Evolutionary conservation across 495 filamentous ascomycete species (phyloP).

Genomic region (Annulohypoxylon nitens): DNA sequence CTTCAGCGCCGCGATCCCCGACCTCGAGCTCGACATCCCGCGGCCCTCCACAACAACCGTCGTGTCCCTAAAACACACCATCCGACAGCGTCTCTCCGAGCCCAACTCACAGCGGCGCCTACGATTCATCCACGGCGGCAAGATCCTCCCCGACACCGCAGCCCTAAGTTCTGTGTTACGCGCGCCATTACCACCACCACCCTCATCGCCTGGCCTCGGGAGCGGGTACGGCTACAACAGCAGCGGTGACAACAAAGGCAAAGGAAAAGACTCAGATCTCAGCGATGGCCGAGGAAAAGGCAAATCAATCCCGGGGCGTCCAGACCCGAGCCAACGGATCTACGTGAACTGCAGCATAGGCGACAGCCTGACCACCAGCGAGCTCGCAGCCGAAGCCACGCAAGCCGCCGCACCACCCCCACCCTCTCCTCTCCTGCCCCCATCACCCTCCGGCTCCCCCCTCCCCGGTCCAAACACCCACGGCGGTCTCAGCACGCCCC

Average conservation of each 20-base stretch:
- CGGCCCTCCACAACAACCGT: slow-evolving; percentile 75
- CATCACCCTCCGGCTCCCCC: slow-evolving; percentile 2
- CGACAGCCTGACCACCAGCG: slow-evolving; percentile 74
- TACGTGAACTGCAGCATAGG: slow-evolving; percentile 93
- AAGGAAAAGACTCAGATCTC: slow-evolving; percentile 37
- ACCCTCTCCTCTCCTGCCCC: slow-evolving; percentile 30
- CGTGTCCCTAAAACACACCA: slow-evolving; percentile 80
- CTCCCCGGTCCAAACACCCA: not conserved
- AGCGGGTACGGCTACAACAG: not conserved
- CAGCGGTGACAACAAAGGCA: slow-evolving; percentile 50
- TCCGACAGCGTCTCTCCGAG: slow-evolving; percentile 77
- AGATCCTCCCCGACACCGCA: slow-evolving; percentile 79
- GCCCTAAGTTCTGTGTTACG: slow-evolving; percentile 74
- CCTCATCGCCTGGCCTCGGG: slow-evolving; percentile 25
- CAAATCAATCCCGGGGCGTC: slow-evolving; percentile 61
- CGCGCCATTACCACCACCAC: slow-evolving; percentile 67
- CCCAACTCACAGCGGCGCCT: slow-evolving; percentile 73
- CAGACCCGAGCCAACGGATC: slow-evolving; percentile 60
- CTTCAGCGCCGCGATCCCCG: slow-evolving; percentile 86
- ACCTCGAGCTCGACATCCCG: slow-evolving; percentile 82
- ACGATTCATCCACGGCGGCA: slow-evolving; percentile 89
- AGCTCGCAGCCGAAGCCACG: slow-evolving; percentile 76
- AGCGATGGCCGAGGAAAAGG: slow-evolving; percentile 57
- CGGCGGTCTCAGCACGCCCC: slow-evolving; percentile 8
- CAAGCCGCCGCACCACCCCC: slow-evolving; percentile 58